Percentiles rank a stretch among this genome's conserved stretches.
phyloP scores from a whole-genome alignment of 2,329 filamentous ascomycete species.

The Lachnellula subtilissima region DNA sequence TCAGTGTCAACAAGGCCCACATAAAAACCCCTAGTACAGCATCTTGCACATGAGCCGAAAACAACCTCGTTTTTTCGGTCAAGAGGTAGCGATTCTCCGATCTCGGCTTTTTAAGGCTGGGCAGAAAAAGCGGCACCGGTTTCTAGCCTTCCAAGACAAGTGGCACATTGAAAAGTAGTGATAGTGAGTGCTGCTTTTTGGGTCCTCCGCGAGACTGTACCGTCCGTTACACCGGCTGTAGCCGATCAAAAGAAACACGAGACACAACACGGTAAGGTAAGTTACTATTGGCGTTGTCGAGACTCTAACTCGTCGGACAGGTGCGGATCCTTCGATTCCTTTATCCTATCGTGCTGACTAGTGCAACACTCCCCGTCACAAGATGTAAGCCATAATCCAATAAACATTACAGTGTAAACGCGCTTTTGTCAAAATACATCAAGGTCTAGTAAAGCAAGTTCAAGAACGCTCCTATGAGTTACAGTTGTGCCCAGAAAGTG shows the following conservation, averaged over 20 bases:
- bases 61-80: conserved; percentile 1
- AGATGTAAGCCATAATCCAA: not conserved
- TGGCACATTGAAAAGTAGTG: too few species aligned
- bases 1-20: not conserved
- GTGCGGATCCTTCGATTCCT: not conserved
- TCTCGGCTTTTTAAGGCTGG: conserved; percentile 1
- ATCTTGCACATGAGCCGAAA: not conserved
- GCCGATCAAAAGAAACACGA: not conserved
- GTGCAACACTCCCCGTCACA: not conserved
- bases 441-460: conserved; percentile 25
- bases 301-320: too few species aligned
- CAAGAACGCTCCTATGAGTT: conserved; percentile 28
- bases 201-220: not conserved
- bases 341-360: not conserved
- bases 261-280: too few species aligned
- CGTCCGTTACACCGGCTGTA: not conserved
- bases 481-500: conserved; percentile 21
- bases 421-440: conserved; percentile 14
- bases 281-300: too few species aligned
- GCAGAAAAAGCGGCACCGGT: not conserved
- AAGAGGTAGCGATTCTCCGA: not conserved
- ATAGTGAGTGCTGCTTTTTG: too few species aligned
- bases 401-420: not conserved
- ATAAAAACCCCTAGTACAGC: too few species aligned
- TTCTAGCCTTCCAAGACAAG: not conserved